Conservation (phyloP, 768 basidiomycete genomes). For the Gyrodon lividus region DNA sequence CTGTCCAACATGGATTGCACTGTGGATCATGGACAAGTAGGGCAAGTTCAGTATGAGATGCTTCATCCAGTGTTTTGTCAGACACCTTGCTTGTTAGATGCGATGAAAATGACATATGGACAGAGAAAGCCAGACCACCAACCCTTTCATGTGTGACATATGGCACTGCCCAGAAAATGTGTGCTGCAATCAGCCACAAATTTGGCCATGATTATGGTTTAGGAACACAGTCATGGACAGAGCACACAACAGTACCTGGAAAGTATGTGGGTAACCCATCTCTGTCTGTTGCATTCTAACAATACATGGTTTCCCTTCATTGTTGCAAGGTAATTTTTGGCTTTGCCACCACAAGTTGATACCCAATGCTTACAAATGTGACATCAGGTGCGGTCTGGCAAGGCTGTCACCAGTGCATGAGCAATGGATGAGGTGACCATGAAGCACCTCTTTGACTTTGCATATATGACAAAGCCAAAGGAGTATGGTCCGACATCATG, state of each 20-base stretch:
- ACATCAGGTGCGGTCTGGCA: conserved; percentile 18
- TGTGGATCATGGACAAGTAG: conserved; percentile 30
- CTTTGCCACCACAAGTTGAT: conserved; percentile 24
- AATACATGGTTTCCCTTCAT: conserved; percentile 30
- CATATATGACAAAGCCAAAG: conserved; percentile 20
- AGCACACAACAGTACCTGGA: conserved; percentile 16
- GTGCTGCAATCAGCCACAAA: conserved; percentile 31
- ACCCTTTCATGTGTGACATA: conserved; percentile 17
- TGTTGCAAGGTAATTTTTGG: conserved; percentile 26
- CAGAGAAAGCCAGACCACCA: conserved; percentile 8
- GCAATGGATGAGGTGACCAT: conserved; percentile 31
- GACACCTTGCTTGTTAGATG: conserved; percentile 15
- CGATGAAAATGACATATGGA: conserved; percentile 24
- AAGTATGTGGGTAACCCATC: conserved; percentile 31
- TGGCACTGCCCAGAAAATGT: conserved; percentile 38
- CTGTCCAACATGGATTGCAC: conserved; percentile 23
- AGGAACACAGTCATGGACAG: conserved; percentile 30
- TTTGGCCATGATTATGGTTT: conserved; percentile 27
- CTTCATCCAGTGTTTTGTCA: too few species aligned
- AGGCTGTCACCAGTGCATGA: conserved; percentile 25
- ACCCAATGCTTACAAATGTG: not conserved
- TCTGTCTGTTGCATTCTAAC: conserved; percentile 24
- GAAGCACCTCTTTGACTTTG: conserved; percentile 24
- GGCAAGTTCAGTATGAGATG: not conserved
- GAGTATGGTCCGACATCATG: conserved; percentile 4